phyloP scores from a whole-genome alignment of 2,329 filamentous ascomycete species.

The Aspergillus candidus region DNA sequence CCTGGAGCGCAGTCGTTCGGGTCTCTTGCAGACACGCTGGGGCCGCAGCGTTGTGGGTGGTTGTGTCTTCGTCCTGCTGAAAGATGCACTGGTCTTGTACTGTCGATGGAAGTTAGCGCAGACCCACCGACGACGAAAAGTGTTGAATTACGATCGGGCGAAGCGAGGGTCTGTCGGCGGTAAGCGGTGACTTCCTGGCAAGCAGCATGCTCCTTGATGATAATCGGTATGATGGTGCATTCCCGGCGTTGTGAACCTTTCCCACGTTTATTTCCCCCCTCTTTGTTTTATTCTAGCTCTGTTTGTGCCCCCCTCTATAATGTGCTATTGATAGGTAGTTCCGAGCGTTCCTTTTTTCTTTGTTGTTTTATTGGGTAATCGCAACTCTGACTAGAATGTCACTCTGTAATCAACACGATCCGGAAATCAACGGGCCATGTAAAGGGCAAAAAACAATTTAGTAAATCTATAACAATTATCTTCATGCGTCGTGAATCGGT shows the following conservation, averaged over 20 bases:
- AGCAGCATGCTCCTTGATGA: conserved; percentile 6
- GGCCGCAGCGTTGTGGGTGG: conserved; percentile 84
- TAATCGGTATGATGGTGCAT: conserved; percentile 17
- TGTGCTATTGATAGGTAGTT: too few relatives aligned
- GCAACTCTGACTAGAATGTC: too few relatives aligned
- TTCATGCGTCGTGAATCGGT: too few relatives aligned
- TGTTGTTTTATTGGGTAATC: too few relatives aligned
- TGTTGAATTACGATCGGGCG: conserved; percentile 42
- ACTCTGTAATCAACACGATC: too few relatives aligned
- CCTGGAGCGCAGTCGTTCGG: conserved; percentile 45
- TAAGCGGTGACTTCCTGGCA: conserved; percentile 11
- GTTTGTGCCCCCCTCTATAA: too few relatives aligned
- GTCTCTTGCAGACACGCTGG: conserved; percentile 77
- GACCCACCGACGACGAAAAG: conserved; percentile 41
- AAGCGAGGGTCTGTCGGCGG: conserved; percentile 29
- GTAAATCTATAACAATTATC: too few relatives aligned
- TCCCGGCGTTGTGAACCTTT: conserved; percentile 14
- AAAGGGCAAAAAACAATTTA: too few relatives aligned
- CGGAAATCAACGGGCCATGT: too few relatives aligned
- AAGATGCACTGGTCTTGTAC: conserved; percentile 60
- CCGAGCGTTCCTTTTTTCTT: too few relatives aligned
- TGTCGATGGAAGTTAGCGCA: conserved; percentile 47
- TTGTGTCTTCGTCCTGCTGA: conserved; percentile 79
- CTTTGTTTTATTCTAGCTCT: too few relatives aligned
- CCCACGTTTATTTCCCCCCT: too few relatives aligned